Evolutionary conservation across 2,329 filamentous ascomycete species (phyloP), one percentile per base, ranked within the genome.

Genomic region (Cephalotrichum gorgonifer): DNA sequence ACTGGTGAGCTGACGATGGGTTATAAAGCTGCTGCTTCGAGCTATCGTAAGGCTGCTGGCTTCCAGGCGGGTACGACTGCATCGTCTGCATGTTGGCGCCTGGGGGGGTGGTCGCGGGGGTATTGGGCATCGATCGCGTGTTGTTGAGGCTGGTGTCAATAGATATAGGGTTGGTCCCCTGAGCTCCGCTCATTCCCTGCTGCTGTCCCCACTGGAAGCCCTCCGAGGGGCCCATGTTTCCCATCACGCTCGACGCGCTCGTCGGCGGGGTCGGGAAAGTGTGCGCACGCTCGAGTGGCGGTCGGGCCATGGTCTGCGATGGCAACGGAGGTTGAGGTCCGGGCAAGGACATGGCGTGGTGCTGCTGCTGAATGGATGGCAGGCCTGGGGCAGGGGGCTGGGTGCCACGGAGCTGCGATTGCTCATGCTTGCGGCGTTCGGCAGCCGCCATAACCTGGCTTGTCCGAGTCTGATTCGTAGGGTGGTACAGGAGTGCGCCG

Each of bases 211-310:
- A 96, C 61, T 90, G 85, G 64, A 91, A 95, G 38, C 78, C 85
- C 30, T 88, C 85, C 35, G 85, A 82, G 55, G 78, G 78, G 43
- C 82, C 81, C 75, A 95, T 88, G 53, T 78, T 68, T 70, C 69
- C 75, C 67, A 83, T 88, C 43, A 94, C 80, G 65, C 88, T 88
- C 0, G 89, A 93, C n/a, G 89, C 86, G 63, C 88, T 96, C 1
- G 90, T 88, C 1, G 91, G 90, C 31, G 91, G 91, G 3, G 91
- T 96, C 3, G 91, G 90, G 66, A 96, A 96, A 2, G 89, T 95
- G 64, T 95, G 86, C 15, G 89, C 85, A 47, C 91, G 81, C 54
- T 96, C 90, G 33, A 95, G 69, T 6, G 79, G 74, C 7, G 89
- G 89, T 41, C 91, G 82, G 46, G 80, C 78, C 59, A 88, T 80